Percentiles rank a stretch among this genome's conserved stretches.
Evolutionary conservation across 1,139 yeast species (phyloP).

Genomic region (Kurtzmaniella quercitrusa): DNA sequence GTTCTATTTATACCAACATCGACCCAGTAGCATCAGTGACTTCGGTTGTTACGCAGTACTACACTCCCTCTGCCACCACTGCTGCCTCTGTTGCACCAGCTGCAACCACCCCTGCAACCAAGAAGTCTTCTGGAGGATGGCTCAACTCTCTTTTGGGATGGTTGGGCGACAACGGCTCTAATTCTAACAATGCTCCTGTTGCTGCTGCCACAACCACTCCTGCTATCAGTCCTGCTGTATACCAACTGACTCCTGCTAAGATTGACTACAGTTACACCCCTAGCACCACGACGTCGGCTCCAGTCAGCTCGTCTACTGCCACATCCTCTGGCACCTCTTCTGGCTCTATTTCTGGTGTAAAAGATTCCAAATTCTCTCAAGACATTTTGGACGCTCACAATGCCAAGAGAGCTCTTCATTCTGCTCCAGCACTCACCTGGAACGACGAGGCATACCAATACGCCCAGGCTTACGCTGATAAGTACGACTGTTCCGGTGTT

Average conservation of each 20-base stretch:
- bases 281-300: constrained; percentile 5
- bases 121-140: constrained; percentile 2
- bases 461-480: constrained; percentile 65
- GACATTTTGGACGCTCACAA: constrained; percentile 60
- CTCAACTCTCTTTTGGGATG: background rate
- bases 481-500: constrained; percentile 63
- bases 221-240: constrained; percentile 1
- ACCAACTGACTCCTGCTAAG: constrained; percentile 4
- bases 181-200: constrained; percentile 6
- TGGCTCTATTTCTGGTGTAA: constrained; percentile 14
- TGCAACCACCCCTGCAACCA: constrained; percentile 3
- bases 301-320: constrained; percentile 7
- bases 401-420: constrained; percentile 60
- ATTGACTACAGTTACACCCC: constrained; percentile 6
- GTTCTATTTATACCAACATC: constrained; percentile 12
- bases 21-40: constrained; percentile 8
- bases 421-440: constrained; percentile 62
- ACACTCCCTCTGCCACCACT: constrained; percentile 8
- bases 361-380: constrained; percentile 29
- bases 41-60: constrained; percentile 10
- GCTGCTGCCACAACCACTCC: constrained; percentile 5
- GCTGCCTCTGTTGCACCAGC: constrained; percentile 5
- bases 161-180: background rate
- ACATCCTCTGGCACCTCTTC: constrained; percentile 7
- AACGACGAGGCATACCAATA: constrained; percentile 51